Base-by-base conservation (phyloP, 1,284 basidiomycete genomes). In the Ustilago cynodontis region DNA sequence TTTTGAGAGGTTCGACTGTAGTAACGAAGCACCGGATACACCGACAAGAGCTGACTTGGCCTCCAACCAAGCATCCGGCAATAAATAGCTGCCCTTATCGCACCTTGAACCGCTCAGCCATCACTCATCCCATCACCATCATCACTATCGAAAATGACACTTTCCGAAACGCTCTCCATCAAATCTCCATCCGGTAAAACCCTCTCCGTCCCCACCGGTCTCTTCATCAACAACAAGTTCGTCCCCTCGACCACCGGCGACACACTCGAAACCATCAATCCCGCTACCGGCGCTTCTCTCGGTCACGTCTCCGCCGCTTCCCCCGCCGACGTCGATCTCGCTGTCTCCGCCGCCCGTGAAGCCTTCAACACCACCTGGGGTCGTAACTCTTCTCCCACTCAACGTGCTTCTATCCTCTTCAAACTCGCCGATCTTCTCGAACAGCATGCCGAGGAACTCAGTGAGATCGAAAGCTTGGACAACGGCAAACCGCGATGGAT, bases 371-470 rank as follows among this genome's bases (percentile, higher is more conserved):
- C 65, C 35, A 51, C 55, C 4, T 82, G 80, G 80, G 80, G 79
- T 39, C 57, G 65, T 35, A 77, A 79, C 51, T 66, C 58, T 47
- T 53, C 66, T 4, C 66, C 66, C 35, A 1, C 24, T 9, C 66
- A 66, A 29, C 91, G 94, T 60, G 90, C 90, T 22, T 88, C 89
- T 77, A 87, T 92, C 63, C 81, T 88, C 59, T 85, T 87, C 61
- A 91, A 91, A 84, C 89, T 95, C 78, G 93, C 91, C 9, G 88
- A 90, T 43, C 87, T 92, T 47, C 91, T 95, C 88, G 91, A 93
- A 82, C 83, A 88, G 76, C 86, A 93, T 87, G 82, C 86, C 60
- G 92, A 92, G 70, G 91, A 92, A 83, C 87, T 95, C 66, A 71
- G 78, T 51, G 68, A 77, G 56, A 76, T 82, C 72, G 81, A 86